These are phyloP conservation scores for Fusarium azukiicola DNA, from an alignment of 2,329 filamentous ascomycete species.

Conservation along the genomic window DNA sequence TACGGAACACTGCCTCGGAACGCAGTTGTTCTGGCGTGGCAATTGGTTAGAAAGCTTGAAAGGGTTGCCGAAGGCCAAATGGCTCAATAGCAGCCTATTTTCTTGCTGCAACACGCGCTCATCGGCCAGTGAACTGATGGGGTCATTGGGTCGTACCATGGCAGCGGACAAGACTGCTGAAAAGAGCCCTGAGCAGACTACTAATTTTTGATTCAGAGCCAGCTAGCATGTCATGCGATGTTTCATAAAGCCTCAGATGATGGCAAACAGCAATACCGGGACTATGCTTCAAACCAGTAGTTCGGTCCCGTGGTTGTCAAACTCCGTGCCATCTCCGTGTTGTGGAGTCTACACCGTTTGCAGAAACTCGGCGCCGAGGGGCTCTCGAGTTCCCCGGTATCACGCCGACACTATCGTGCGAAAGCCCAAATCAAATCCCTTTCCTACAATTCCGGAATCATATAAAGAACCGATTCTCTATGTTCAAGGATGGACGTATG, in stretches of 20 bases:
- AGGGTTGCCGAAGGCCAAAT: no score
- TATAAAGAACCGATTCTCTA: neutral
- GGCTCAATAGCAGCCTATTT: no score
- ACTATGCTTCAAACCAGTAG: neutral
- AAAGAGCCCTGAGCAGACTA: no score
- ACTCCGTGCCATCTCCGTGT: neutral
- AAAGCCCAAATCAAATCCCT: neutral
- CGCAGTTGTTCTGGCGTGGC: no score
- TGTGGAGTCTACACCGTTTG: neutral
- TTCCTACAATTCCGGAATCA: neutral
- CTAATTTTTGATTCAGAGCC: no score
- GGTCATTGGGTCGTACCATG: no score
- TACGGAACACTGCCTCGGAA: no score
- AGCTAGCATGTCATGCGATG: no score
- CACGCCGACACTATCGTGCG: neutral
- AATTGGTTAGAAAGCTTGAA: no score
- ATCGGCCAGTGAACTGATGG: no score
- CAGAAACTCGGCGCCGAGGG: constrained; percentile 5
- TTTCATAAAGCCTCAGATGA: neutral
- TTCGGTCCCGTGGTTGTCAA: neutral
- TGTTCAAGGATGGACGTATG: neutral
- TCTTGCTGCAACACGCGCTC: no score
- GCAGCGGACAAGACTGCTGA: no score
- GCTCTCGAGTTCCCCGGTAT: neutral
- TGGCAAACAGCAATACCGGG: neutral